Base-by-base conservation (phyloP, 345 rosid genomes). In the Eucalyptus sp. region DNA sequence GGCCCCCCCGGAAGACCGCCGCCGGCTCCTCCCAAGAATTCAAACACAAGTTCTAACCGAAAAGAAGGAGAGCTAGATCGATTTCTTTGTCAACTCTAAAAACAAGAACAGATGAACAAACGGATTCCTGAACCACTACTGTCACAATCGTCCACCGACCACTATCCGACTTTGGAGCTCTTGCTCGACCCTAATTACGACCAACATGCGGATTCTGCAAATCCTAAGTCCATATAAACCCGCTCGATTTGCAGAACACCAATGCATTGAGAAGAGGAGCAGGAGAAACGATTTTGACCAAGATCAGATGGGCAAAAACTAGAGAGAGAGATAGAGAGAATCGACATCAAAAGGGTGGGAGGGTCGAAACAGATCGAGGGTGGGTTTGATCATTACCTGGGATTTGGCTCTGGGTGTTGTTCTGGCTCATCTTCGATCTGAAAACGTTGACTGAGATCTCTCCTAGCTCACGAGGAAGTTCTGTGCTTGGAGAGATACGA, bases 341-440 rank as follows among this genome's bases (percentile, higher is more conserved):
- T 52, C 10, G 24, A 52, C 24, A 52, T 52, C 58, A 18, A 52
- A 52, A 52, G 24, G 58, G 24, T 24, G 1, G n/a, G 68, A 62
- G 0, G 0, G 2, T n/a, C 76, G 41, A 7, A n/a, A n/a, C 76
- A n/a, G 83, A 37, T 37, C 83, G 4, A 71, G 14, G 27, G 6
- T 10, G 27, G 46, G 0, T 37, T 17, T 18, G 46, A 71, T 37
- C 14, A 15, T 86, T 90, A 91, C 93, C 91, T 31, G 93, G 87
- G 86, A 87, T 49, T n/a, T 89, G 93, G 87, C 68, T 92, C 10
- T 87, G 91, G 66, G 88, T 71, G 90, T 92, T 87, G 81, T 62
- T 31, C 33, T 80, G 93, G 86, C 90, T 91, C 94, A 93, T 93
- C 87, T 12, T 89, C 31, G 80, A 86, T 60, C 80, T 4, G 46